A percentile compares a stretch with the other conserved stretches of the same genome.
These are phyloP conservation scores for Capsella bursapastoris DNA, from an alignment of 345 rosid species.

Conservation along the genomic window DNA sequence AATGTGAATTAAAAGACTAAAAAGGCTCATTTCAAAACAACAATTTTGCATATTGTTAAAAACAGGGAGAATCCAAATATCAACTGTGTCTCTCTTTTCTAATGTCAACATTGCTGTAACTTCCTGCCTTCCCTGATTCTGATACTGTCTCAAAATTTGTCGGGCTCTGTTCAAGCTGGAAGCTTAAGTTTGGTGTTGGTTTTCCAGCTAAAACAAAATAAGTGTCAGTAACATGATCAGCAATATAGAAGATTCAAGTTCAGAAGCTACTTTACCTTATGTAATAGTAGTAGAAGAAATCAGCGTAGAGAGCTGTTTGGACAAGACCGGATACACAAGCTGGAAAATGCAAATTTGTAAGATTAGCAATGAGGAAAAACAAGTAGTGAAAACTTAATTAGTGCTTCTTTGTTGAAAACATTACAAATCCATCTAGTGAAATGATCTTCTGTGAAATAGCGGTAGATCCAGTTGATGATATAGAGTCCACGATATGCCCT, in stretches of 20 bases:
- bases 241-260: not conserved
- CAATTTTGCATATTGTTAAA: slow-evolving; percentile 34
- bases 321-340: slow-evolving; percentile 84
- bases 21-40: slow-evolving; percentile 13
- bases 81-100: slow-evolving; percentile 21
- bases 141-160: slow-evolving; percentile 24
- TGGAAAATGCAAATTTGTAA: slow-evolving; percentile 45
- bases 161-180: slow-evolving; percentile 65
- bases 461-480: slow-evolving; percentile 88
- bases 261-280: slow-evolving; percentile 55
- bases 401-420: not conserved
- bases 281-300: slow-evolving; percentile 95
- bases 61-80: slow-evolving; percentile 19
- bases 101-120: slow-evolving; percentile 5
- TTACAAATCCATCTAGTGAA: slow-evolving; percentile 84
- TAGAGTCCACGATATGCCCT: slow-evolving; percentile 90
- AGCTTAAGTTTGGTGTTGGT: slow-evolving; percentile 89
- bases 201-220: slow-evolving; percentile 67
- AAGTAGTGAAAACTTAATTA: not conserved
- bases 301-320: slow-evolving; percentile 89
- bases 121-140: not conserved
- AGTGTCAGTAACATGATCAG: not conserved
- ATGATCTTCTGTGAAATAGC: slow-evolving; percentile 66
- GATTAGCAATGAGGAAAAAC: slow-evolving; percentile 19
- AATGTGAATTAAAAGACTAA: not conserved